These are phyloP conservation scores for Camillea tinctor DNA, from an alignment of 2,329 filamentous ascomycete species.

Conservation along the genomic window DNA sequence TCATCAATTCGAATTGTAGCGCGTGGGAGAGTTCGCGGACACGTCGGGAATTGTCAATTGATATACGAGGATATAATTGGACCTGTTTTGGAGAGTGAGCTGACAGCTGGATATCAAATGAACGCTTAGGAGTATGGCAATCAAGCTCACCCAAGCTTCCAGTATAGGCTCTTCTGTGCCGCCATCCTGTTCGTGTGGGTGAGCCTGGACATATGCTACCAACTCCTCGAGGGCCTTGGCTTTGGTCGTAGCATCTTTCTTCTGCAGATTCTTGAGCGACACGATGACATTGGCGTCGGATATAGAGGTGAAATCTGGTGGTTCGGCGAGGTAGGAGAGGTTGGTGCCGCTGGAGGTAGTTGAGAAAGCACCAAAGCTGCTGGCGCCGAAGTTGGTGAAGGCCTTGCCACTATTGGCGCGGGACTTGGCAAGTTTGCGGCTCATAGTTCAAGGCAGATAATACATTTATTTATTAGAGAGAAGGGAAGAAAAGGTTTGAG, in stretches of 20 bases:
- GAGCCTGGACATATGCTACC: conserved; percentile 58
- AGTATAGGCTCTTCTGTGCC: conserved; percentile 79
- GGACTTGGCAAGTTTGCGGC: conserved; percentile 29
- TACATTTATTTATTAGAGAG: no score
- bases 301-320: conserved; percentile 74
- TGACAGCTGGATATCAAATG: conserved; percentile 12
- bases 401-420: conserved; percentile 30
- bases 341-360: conserved; percentile 43
- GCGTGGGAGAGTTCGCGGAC: conserved; percentile 85
- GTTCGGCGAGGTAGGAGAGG: conserved; percentile 85
- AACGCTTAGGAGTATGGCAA: background rate
- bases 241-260: conserved; percentile 92
- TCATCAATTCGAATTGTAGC: conserved; percentile 64
- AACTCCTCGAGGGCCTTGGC: conserved; percentile 87
- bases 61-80: conserved; percentile 81
- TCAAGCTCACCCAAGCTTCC: conserved; percentile 72
- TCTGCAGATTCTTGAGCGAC: conserved; percentile 86
- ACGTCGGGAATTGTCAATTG: conserved; percentile 83
- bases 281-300: conserved; percentile 81
- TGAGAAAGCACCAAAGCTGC: conserved; percentile 36
- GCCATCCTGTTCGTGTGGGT: conserved; percentile 52
- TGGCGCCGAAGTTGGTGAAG: conserved; percentile 16
- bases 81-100: conserved; percentile 50
- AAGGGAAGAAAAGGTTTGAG: no score
- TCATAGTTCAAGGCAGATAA: conserved; percentile 24